Percentiles rank a stretch among this genome's conserved stretches.
These are phyloP conservation scores for Cutaneotrichosporon sp. DNA, from an alignment of 1,284 basidiomycete genomes.

Conservation along the genomic window DNA sequence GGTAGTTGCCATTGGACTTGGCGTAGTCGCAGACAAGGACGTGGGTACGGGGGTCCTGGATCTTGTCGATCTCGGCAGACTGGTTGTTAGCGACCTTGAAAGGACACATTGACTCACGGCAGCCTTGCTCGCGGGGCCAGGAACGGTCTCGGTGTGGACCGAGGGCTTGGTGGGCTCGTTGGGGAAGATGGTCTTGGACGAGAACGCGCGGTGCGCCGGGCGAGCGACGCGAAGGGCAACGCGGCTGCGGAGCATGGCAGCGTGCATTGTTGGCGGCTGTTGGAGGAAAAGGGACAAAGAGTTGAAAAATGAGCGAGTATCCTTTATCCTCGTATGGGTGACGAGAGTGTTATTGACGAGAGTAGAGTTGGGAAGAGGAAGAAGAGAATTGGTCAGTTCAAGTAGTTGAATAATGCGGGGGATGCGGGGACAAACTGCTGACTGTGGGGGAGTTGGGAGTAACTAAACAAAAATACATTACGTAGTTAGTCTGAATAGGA, in stretches of 20 bases:
- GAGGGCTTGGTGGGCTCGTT: constrained; percentile 30
- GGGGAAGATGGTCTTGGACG: constrained; percentile 30
- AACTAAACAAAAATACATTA: too few relatives aligned
- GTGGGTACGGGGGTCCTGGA: constrained; percentile 32
- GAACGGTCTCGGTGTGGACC: constrained; percentile 29
- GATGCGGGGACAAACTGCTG: too few relatives aligned
- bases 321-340: neutral
- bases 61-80: constrained; percentile 30
- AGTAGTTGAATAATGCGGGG: neutral
- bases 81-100: constrained; percentile 13
- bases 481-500: neutral
- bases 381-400: neutral
- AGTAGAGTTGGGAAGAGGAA: neutral
- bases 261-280: constrained; percentile 15
- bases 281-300: neutral
- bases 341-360: neutral
- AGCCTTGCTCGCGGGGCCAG: constrained; percentile 31
- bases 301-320: neutral
- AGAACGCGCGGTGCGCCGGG: constrained; percentile 27
- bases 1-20: constrained; percentile 53
- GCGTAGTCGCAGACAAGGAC: constrained; percentile 29
- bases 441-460: too few relatives aligned
- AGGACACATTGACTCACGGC: constrained; percentile 18
- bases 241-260: constrained; percentile 12
- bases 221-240: constrained; percentile 12